phyloP scores from a whole-genome alignment of 208 protist genomes.

The Leishmania braziliensis region DNA sequence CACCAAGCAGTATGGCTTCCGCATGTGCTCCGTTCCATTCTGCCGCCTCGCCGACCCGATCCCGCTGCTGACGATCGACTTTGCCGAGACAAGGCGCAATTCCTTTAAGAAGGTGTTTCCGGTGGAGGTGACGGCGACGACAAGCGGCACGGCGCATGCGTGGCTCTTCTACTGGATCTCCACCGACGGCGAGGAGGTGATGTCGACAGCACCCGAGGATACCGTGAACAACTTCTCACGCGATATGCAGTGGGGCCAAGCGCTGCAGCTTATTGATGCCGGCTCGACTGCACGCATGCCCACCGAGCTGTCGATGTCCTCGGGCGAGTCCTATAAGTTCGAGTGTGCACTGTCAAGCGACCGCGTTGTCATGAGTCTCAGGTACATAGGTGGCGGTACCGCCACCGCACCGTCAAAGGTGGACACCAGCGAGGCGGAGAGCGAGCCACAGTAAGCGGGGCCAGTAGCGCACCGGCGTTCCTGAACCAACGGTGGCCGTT shows the following conservation, averaged over 20 bases:
- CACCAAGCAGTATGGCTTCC: slow-evolving; percentile 95
- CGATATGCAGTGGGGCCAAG: slow-evolving; percentile 95
- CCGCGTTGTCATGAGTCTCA: slow-evolving; percentile 70
- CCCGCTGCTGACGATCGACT: slow-evolving; percentile 85
- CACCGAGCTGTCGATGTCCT: slow-evolving; percentile 42
- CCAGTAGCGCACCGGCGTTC: too few species aligned
- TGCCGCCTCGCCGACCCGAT: slow-evolving; percentile 68
- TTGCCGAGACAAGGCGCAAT: slow-evolving; percentile 45
- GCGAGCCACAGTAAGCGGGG: slow-evolving; percentile 6
- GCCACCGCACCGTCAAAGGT: neutral
- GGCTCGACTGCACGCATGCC: slow-evolving; percentile 53
- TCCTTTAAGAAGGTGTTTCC: slow-evolving; percentile 38
- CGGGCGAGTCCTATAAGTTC: slow-evolving; percentile 59
- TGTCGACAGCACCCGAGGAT: slow-evolving; percentile 87
- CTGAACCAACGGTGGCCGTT: too few species aligned
- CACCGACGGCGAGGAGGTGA: slow-evolving; percentile 43
- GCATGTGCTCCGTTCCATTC: slow-evolving; percentile 86
- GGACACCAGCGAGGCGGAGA: slow-evolving; percentile 24
- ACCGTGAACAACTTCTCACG: slow-evolving; percentile 91
- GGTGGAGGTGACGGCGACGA: slow-evolving; percentile 55
- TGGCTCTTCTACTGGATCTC: slow-evolving; percentile 88
- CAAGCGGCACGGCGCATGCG: slow-evolving; percentile 70
- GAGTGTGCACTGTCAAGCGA: slow-evolving; percentile 64
- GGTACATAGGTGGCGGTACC: slow-evolving; percentile 19
- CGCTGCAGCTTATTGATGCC: slow-evolving; percentile 86